Conservation (phyloP, 2,329 filamentous ascomycete species). For the Fusarium sp. region DNA sequence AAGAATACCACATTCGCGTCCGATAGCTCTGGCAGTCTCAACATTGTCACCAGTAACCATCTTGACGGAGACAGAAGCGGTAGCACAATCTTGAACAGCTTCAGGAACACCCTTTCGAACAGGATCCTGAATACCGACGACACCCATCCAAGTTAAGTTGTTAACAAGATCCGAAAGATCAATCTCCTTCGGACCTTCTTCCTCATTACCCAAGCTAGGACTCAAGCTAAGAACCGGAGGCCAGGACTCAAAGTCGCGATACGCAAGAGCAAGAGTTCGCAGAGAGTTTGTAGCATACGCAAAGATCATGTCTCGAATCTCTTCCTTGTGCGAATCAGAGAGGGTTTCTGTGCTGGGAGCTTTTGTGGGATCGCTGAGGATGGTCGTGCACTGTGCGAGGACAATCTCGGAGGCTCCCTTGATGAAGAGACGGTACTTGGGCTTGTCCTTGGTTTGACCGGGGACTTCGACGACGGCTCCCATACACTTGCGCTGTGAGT, state of each 20-base stretch:
- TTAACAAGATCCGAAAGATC: conserved; percentile 66
- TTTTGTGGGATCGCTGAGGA: conserved; percentile 65
- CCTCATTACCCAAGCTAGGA: conserved; percentile 70
- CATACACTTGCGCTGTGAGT: conserved; percentile 68
- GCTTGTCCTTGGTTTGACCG: conserved; percentile 42
- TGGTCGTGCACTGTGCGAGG: conserved; percentile 59
- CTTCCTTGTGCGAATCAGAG: conserved; percentile 61
- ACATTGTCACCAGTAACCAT: conserved; percentile 69
- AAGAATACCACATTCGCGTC: conserved; percentile 56
- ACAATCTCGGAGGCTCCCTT: conserved; percentile 71
- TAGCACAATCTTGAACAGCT: conserved; percentile 71
- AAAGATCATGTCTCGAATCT: conserved; percentile 65
- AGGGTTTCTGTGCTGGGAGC: conserved; percentile 15
- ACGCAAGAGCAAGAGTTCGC: conserved; percentile 78
- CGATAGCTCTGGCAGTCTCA: conserved; percentile 59
- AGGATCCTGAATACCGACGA: conserved; percentile 77
- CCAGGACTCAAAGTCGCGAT: conserved; percentile 78
- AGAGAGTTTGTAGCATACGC: conserved; percentile 74
- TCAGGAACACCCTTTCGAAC: conserved; percentile 71
- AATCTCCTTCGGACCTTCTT: conserved; percentile 60
- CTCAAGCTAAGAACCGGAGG: conserved; percentile 71
- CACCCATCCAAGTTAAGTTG: conserved; percentile 55
- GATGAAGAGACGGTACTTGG: conserved; percentile 61
- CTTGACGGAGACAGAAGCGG: conserved; percentile 74
- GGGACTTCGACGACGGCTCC: conserved; percentile 63